Evolutionary conservation across 2,329 filamentous ascomycete species (phyloP).

Genomic region (Verticillium albo-atrum): DNA sequence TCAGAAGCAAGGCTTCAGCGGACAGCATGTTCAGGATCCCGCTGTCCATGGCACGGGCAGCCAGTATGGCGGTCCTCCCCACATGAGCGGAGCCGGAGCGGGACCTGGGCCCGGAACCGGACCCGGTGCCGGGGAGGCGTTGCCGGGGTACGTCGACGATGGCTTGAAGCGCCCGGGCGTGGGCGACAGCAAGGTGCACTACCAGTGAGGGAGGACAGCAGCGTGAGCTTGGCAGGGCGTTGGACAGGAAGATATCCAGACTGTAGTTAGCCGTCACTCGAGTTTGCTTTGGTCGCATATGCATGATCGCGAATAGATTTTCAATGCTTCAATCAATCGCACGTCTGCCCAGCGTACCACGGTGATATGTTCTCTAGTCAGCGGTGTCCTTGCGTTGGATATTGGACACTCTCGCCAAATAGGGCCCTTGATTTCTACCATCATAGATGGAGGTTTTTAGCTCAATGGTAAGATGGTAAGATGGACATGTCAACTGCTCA

Average conservation of each 20-base stretch:
- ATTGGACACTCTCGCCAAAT: no score
- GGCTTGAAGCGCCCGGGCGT: conserved; percentile 9
- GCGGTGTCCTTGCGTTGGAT: no score
- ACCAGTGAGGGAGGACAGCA: conserved; percentile 2
- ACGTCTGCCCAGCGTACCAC: no score
- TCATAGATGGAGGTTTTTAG: no score
- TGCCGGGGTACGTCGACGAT: conserved; percentile 12
- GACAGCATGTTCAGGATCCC: neutral
- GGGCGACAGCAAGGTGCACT: conserved; percentile 10
- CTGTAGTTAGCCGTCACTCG: neutral
- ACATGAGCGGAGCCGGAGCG: neutral
- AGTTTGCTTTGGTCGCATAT: neutral
- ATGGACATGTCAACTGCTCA: no score
- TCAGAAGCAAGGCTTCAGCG: neutral
- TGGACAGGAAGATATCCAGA: neutral
- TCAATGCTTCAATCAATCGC: neutral
- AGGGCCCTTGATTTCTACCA: no score
- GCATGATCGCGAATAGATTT: neutral
- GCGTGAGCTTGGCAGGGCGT: neutral
- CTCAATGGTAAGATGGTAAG: no score
- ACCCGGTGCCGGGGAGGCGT: conserved; percentile 1
- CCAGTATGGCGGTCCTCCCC: conserved; percentile 12
- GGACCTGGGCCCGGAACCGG: neutral
- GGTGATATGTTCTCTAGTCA: no score
- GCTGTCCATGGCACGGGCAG: conserved; percentile 12